Percentiles rank a stretch among this genome's conserved stretches.
These are phyloP conservation scores for Butyriboletus loyo DNA, from an alignment of 768 basidiomycete genomes.

Conservation along the genomic window DNA sequence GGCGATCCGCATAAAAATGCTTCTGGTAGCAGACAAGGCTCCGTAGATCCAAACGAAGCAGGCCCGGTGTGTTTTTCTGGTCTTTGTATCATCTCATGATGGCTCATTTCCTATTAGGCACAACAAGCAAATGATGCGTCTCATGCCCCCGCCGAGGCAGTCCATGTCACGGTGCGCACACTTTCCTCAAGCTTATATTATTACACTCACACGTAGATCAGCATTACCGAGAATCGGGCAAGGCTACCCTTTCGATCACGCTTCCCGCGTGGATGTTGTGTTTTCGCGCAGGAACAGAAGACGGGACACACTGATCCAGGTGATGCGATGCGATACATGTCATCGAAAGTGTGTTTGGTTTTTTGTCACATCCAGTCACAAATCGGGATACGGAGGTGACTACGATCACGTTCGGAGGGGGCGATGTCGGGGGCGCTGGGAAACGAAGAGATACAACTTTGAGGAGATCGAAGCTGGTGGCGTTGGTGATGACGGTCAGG, in stretches of 20 bases:
- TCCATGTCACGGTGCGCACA: not conserved
- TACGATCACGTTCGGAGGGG: no score
- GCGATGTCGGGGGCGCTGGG: no score
- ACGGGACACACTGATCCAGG: not conserved
- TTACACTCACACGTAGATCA: not conserved
- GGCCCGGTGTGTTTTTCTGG: not conserved
- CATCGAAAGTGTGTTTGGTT: no score
- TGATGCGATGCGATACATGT: not conserved
- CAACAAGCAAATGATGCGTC: not conserved
- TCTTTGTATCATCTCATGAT: not conserved
- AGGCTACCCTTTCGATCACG: not conserved
- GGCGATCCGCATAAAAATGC: not conserved
- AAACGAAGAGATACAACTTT: no score
- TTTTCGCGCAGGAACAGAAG: not conserved
- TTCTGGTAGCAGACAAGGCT: not conserved
- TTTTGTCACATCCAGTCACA: no score
- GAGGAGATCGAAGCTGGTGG: no score
- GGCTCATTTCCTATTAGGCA: not conserved
- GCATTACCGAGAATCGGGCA: not conserved
- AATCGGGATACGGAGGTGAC: no score
- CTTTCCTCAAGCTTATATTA: not conserved
- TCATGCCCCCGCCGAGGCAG: not conserved
- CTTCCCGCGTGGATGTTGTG: not conserved
- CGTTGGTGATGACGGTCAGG: no score
- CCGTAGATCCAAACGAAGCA: not conserved